Evolutionary conservation across 2,329 filamentous ascomycete species (phyloP), one percentile per base, ranked within the genome.

Genomic region (Byssoonygena ceratinophila): DNA sequence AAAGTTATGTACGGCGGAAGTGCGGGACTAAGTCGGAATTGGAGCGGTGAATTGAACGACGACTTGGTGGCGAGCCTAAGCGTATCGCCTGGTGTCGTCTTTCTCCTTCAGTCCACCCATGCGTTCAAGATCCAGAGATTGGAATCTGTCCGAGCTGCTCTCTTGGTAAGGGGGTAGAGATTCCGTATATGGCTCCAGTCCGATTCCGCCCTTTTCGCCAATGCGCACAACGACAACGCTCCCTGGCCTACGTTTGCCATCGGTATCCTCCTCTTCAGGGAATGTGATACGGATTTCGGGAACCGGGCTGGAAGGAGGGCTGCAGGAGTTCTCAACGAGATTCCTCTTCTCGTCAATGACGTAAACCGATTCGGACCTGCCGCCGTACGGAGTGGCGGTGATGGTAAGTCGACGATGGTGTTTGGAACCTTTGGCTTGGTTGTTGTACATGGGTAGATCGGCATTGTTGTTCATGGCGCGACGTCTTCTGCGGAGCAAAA

Each of bases 271-370:
- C 61, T 94, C 84, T 75, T 97, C 92, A 14, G 92, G 92, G 75
- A 98, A 97, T 32, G 92, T 97, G 69, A 98, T 95, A 71, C 90
- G 88, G 64, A 98, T 98, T 73, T 97, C 87, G 18, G 92, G 92
- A 25, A 97, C 87, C n/a, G 85, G 84, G 43, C 84, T 87, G 61
- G 84, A 75, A 20, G 90, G 86, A 14, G 87, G 84, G 57, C 82
- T 84, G 55, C 78, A 76, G 29, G 86, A 85, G 70, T 86, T 86
- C 58, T 82, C 78, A 59, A 91, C 81, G 71, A 94, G 82, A 59
- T 81, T 81, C 65, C 84, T 81, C 70, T 92, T 88, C 68, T 87
- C 83, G 62, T 85, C 81, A 67, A 88, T 85, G 62, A 92, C 80
- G 56, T 88, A 78, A 59, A 92, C 77, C 56, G 78, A 78, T 54